Conservation (phyloP, 371 early-diverging fungal species). For the Mucor lusitanicus region DNA sequence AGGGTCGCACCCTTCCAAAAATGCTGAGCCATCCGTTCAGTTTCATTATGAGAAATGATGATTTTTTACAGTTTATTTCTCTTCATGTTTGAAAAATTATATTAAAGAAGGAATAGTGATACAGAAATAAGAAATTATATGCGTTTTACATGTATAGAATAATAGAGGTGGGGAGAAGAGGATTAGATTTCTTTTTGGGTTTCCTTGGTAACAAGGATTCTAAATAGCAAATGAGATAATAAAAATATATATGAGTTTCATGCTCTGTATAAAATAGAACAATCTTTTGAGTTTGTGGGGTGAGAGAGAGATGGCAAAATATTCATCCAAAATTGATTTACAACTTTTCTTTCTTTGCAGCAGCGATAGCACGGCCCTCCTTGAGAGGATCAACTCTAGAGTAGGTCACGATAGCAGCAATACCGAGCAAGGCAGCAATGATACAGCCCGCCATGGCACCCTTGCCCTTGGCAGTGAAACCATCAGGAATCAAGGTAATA, state of each 20-base stretch:
- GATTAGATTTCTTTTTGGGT: background rate
- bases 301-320: background rate
- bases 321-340: background rate
- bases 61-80: background rate
- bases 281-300: background rate
- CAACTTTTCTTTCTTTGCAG: constrained; percentile 11
- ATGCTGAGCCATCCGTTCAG: background rate
- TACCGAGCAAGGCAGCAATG: constrained; percentile 68
- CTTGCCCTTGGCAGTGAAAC: constrained; percentile 63
- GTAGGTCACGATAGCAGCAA: constrained; percentile 73
- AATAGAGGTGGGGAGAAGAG: constrained; percentile 4
- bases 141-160: background rate
- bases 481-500: constrained; percentile 51
- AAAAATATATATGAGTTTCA: background rate
- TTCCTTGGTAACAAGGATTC: background rate
- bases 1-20: background rate
- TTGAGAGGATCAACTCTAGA: constrained; percentile 35
- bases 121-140: constrained; percentile 2
- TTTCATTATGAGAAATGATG: background rate
- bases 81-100: background rate
- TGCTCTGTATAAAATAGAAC: background rate
- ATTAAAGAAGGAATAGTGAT: background rate
- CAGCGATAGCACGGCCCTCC: constrained; percentile 25
- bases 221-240: background rate
- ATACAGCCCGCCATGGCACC: constrained; percentile 69